These are phyloP conservation scores for Stemphylium lycopersici DNA, from an alignment of 2,329 filamentous ascomycete genomes.

Conservation along the genomic window DNA sequence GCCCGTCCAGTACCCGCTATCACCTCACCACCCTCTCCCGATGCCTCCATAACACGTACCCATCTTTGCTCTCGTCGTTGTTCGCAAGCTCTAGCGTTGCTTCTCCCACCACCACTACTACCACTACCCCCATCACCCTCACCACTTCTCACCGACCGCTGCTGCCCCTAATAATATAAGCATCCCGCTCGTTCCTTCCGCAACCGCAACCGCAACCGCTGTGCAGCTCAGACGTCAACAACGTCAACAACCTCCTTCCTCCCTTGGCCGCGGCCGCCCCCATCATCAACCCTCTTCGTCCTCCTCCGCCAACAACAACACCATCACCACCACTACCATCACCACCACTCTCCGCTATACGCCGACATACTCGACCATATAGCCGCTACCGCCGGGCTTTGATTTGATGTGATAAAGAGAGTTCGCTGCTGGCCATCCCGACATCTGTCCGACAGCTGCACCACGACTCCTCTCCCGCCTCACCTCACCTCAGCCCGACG, in stretches of 20 bases:
- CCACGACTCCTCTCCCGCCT: slow-evolving; percentile 22
- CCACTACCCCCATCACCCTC: slow-evolving; percentile 5
- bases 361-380: slow-evolving; percentile 43
- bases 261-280: neutral
- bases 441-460: slow-evolving; percentile 28
- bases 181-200: slow-evolving; percentile 39
- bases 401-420: slow-evolving; percentile 44
- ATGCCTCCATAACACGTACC: slow-evolving; percentile 40
- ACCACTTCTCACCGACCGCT: slow-evolving; percentile 7
- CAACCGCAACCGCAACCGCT: slow-evolving; percentile 34
- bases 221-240: slow-evolving; percentile 27
- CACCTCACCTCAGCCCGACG: slow-evolving; percentile 19
- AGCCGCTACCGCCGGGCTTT: slow-evolving; percentile 26
- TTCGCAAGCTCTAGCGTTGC: slow-evolving; percentile 37
- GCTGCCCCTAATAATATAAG: slow-evolving; percentile 26
- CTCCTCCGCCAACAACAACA: slow-evolving; percentile 22
- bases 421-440: slow-evolving; percentile 36
- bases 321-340: slow-evolving; percentile 22
- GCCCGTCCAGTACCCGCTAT: slow-evolving; percentile 28
- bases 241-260: slow-evolving; percentile 16
- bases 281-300: slow-evolving; percentile 19
- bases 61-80: slow-evolving; percentile 31
- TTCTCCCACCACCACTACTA: slow-evolving; percentile 1
- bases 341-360: slow-evolving; percentile 32
- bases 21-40: slow-evolving; percentile 32